Evolutionary conservation across 164 flowering plant species (phyloP), one percentile per base, ranked within the genome.

Genomic region (Sextonia rubra): DNA sequence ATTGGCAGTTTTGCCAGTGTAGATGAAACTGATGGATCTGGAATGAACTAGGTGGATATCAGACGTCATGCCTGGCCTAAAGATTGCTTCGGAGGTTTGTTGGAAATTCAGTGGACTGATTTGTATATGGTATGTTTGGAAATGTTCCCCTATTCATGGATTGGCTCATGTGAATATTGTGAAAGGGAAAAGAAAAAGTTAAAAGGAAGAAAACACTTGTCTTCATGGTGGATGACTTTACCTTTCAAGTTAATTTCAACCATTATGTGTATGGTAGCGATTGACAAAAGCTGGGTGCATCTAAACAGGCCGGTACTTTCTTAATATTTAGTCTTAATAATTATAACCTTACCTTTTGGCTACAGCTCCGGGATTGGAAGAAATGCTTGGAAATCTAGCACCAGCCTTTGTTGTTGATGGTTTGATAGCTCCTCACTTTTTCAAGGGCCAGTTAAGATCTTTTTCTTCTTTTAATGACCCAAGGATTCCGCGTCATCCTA

Each of bases 1-100:
- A 81, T 87, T 64, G 99, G 97, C 44, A 75, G 72, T 44, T 88
- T 89, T 82, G 99, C 98, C 48, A 83, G 84, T 72, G 93, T 93
- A 74, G 98, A 95, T 85, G 86, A 93, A 70, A 85, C 93, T 60
- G 98, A 95, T 82, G 97, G 91, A 62, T 90, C 99, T 11, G 98
- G 99, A 78, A 95, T 91, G 99, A 95, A 95, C 73, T 85, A 91
- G 83, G 89, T 95, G 97, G 97, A 95, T 69, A 72, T 81, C 47
- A 71, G 58, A 69, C 65, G 68, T 24, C 79, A 81, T 9, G 69
- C 20, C 60, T 81, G 83, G 83, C 65, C 81, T 47, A 74, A 74
- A 81, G 75, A 74, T 71, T 71, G 81, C 62, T 52, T 52, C 78
- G 73, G 72, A 81, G 77, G 83, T 78, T 14, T 52, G 56, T 76